A percentile compares a stretch with the other conserved stretches of the same genome.
These are phyloP conservation scores for Vanrija sp. DNA, from an alignment of 1,284 basidiomycete species.

Conservation along the genomic window DNA sequence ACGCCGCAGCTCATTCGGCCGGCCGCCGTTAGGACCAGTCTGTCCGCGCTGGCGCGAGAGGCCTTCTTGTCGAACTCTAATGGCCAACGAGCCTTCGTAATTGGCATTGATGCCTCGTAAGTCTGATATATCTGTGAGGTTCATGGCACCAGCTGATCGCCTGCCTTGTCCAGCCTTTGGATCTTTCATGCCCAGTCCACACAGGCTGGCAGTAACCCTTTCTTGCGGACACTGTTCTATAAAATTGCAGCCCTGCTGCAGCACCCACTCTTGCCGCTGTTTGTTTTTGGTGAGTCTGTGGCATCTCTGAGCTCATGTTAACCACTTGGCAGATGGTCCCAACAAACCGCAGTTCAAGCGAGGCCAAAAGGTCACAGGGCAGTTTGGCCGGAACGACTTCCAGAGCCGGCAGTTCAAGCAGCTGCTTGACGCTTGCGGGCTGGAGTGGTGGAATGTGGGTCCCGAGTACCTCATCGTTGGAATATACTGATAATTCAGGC, in stretches of 20 bases:
- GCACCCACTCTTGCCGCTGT: slow-evolving; percentile 77
- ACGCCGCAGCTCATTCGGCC: slow-evolving; percentile 40
- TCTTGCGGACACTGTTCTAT: slow-evolving; percentile 54
- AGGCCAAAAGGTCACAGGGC: slow-evolving; percentile 53
- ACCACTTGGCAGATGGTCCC: slow-evolving; percentile 59
- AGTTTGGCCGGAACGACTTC: slow-evolving; percentile 57
- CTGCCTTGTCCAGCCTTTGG: slow-evolving; percentile 45
- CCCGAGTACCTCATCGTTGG: slow-evolving; percentile 27
- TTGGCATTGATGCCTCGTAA: slow-evolving; percentile 50
- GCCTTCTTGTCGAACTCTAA: slow-evolving; percentile 40
- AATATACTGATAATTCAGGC: slow-evolving; percentile 55
- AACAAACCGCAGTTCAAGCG: slow-evolving; percentile 77
- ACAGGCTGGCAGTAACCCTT: slow-evolving; percentile 51
- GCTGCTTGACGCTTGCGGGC: slow-evolving; percentile 82
- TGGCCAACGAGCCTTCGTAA: slow-evolving; percentile 41
- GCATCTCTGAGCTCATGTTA: not conserved
- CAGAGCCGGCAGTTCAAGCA: slow-evolving; percentile 67
- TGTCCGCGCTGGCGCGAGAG: slow-evolving; percentile 36
- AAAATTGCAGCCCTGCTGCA: slow-evolving; percentile 63
- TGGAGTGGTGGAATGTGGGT: slow-evolving; percentile 70
- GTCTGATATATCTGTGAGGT: slow-evolving; percentile 7
- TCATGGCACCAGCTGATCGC: not conserved
- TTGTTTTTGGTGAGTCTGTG: slow-evolving; percentile 66
- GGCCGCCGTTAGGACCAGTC: slow-evolving; percentile 31
- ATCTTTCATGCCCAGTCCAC: slow-evolving; percentile 51